phyloP scores from a whole-genome alignment of 164 flowering plant genomes.

The Cinnamomum micranthum region DNA sequence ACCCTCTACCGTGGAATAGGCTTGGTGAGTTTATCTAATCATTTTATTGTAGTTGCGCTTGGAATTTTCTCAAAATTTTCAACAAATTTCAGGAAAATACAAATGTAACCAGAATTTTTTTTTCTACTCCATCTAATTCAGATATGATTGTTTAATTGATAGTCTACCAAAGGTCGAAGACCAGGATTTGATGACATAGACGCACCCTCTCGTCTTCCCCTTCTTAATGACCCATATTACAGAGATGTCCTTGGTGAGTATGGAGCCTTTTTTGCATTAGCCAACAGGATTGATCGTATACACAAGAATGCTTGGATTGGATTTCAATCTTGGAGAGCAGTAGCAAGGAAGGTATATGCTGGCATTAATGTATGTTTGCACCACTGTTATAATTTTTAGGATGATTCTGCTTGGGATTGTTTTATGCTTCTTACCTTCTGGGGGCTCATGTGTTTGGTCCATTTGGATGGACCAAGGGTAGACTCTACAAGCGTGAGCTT shows the following conservation, averaged over 20 bases:
- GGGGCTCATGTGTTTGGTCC: no score
- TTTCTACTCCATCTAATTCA: conserved; percentile 12
- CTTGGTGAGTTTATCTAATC: conserved; percentile 51
- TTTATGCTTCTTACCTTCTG: no score
- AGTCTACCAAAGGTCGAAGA: conserved; percentile 91
- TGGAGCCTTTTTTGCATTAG: conserved; percentile 90
- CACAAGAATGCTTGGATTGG: conserved; percentile 99
- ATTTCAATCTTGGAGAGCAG: conserved; percentile 92
- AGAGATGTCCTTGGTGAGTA: conserved; percentile 74
- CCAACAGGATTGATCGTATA: conserved; percentile 78
- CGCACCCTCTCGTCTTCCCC: conserved; percentile 83
- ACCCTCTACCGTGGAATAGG: conserved; percentile 94
- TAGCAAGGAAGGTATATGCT: conserved; percentile 67
- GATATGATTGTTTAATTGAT: conserved; percentile 18
- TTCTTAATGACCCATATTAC: conserved; percentile 70
- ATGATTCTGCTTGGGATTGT: no score
- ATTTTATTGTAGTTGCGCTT: not conserved
- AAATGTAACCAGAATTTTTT: not conserved
- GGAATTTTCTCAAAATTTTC: not conserved
- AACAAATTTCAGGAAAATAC: no score
- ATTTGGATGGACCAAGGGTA: no score
- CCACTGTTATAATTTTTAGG: not conserved
- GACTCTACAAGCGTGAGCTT: no score
- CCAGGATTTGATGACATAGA: conserved; percentile 82
- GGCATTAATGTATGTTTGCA: not conserved